Evolutionary conservation across 345 rosid genomes (phyloP).

Genomic region (Linum lewisii): DNA sequence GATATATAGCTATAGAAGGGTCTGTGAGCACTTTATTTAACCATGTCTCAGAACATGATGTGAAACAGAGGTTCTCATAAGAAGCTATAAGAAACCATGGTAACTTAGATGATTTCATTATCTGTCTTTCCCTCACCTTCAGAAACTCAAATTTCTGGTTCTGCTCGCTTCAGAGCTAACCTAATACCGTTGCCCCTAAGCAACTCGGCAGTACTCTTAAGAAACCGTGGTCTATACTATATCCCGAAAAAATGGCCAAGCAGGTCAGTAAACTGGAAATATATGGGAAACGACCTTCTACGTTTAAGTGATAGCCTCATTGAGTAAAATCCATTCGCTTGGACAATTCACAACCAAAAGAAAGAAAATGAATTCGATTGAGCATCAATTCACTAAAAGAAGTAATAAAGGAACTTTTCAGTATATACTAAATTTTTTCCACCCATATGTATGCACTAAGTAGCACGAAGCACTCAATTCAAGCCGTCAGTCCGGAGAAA

Average conservation of each 20-base stretch:
- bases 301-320: neutral
- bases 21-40: too few species aligned
- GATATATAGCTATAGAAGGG: neutral
- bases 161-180: neutral
- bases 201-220: neutral
- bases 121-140: neutral
- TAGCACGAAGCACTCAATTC: too few species aligned
- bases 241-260: neutral
- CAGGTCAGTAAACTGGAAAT: neutral
- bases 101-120: neutral
- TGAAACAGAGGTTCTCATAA: too few species aligned
- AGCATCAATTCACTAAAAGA: neutral
- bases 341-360: neutral
- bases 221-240: neutral
- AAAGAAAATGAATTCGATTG: too few species aligned
- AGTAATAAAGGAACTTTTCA: too few species aligned
- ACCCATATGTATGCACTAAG: neutral
- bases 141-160: neutral
- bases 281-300: neutral
- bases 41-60: neutral
- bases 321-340: neutral
- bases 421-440: neutral
- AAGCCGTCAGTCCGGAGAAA: constrained; percentile 15
- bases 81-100: neutral
- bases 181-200: neutral